Evolutionary conservation across 2,329 filamentous ascomycete species (phyloP).

Genomic region (Canariomyces notabilis): DNA sequence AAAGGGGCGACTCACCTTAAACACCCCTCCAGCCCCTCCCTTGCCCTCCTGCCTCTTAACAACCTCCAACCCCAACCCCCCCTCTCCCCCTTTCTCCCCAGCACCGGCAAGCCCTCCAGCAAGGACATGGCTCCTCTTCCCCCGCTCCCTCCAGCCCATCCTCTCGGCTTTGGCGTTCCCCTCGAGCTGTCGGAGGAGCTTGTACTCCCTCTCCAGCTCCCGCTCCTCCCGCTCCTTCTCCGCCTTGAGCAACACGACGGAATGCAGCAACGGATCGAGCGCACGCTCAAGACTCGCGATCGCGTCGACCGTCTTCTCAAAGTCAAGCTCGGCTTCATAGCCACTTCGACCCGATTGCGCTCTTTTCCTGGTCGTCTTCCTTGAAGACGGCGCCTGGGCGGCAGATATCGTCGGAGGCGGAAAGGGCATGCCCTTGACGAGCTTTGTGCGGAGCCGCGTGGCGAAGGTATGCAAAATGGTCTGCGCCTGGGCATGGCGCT

Average conservation of each 20-base stretch:
- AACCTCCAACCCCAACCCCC: slow-evolving; percentile 9
- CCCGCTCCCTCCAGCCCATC: slow-evolving; percentile 44
- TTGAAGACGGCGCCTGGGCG: background rate
- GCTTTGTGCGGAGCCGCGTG: slow-evolving; percentile 51
- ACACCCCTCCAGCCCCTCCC: slow-evolving; percentile 22
- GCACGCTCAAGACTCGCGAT: slow-evolving; percentile 51
- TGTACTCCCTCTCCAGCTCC: slow-evolving; percentile 53
- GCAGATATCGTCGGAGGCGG: slow-evolving; percentile 55
- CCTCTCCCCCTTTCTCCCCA: background rate
- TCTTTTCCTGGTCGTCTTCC: slow-evolving; percentile 14
- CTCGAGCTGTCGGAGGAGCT: slow-evolving; percentile 46
- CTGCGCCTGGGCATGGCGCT: slow-evolving; percentile 49
- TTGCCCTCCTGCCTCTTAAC: slow-evolving; percentile 6
- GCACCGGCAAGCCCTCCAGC: slow-evolving; percentile 35
- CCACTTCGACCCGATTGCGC: slow-evolving; percentile 31
- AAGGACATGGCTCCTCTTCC: slow-evolving; percentile 40
- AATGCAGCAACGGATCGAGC: slow-evolving; percentile 59
- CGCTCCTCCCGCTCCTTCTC: slow-evolving; percentile 54
- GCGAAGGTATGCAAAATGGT: slow-evolving; percentile 51
- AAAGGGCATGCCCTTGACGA: slow-evolving; percentile 60
- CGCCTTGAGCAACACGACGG: slow-evolving; percentile 53
- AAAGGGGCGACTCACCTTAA: slow-evolving; percentile 27
- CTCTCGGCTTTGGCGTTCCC: slow-evolving; percentile 52
- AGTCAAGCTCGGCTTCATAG: slow-evolving; percentile 58
- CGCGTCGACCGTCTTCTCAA: slow-evolving; percentile 59